Evolutionary conservation across 768 basidiomycete genomes (phyloP).

Genomic region (Plicaturopsis crispa): DNA sequence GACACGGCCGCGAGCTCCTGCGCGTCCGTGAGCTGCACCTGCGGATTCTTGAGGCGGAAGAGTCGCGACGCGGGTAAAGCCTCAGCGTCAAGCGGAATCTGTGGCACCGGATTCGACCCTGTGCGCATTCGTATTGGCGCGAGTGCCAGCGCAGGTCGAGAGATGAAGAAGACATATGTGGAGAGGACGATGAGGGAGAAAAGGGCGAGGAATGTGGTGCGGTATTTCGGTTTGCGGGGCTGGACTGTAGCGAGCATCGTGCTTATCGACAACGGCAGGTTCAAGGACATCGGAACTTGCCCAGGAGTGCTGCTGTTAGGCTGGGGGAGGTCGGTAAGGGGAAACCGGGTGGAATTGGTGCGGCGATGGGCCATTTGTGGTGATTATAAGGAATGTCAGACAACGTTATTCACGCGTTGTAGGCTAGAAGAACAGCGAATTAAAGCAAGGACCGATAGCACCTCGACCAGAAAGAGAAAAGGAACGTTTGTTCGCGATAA

Average conservation of each 20-base stretch:
- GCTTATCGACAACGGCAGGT: constrained; percentile 17
- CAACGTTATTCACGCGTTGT: background rate
- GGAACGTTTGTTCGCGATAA: too few species aligned
- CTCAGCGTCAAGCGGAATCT: constrained; percentile 26
- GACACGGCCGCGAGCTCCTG: constrained; percentile 74
- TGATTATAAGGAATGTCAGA: background rate
- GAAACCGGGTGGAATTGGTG: background rate
- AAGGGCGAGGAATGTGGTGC: constrained; percentile 49
- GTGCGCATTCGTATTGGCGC: constrained; percentile 16
- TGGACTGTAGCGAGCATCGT: constrained; percentile 20
- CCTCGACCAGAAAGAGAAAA: too few species aligned
- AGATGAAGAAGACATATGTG: constrained; percentile 48
- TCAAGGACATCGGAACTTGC: constrained; percentile 5
- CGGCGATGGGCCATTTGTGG: background rate
- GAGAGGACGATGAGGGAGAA: constrained; percentile 41
- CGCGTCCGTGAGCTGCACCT: constrained; percentile 37
- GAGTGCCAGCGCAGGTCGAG: constrained; percentile 31
- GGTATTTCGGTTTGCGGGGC: constrained; percentile 41
- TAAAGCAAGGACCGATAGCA: too few species aligned
- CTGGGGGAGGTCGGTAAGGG: background rate
- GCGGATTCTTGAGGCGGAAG: constrained; percentile 19
- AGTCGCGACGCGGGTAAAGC: constrained; percentile 28
- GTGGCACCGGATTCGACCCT: constrained; percentile 12
- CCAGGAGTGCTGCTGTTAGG: too few species aligned
- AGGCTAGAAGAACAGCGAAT: background rate